These are phyloP conservation scores for Leccinum aurantiacum DNA, from an alignment of 768 basidiomycete species.

Conservation along the genomic window DNA sequence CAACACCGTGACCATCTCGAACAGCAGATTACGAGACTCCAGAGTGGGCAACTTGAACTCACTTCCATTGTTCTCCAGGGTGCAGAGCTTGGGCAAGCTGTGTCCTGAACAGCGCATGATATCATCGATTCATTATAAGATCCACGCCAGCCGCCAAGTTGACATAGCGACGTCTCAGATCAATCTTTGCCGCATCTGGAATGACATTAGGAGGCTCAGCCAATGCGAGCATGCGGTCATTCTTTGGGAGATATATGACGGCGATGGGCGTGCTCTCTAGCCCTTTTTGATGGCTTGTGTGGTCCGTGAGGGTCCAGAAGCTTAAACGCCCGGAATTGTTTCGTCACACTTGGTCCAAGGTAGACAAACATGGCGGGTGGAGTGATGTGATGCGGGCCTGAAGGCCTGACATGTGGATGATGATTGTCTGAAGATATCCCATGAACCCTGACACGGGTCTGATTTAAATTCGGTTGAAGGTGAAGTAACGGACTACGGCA, in stretches of 20 bases:
- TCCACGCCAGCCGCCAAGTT: neutral
- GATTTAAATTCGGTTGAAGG: neutral
- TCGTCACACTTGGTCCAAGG: neutral
- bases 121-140: neutral
- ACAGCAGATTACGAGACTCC: conserved; percentile 1
- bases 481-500: neutral
- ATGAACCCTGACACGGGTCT: neutral
- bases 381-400: neutral
- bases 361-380: neutral
- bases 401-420: neutral
- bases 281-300: neutral
- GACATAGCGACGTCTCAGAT: conserved; percentile 8
- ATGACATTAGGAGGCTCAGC: neutral
- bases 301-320: neutral
- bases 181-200: neutral
- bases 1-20: conserved; percentile 11
- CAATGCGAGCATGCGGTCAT: neutral
- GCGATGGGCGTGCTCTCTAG: neutral
- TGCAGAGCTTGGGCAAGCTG: neutral
- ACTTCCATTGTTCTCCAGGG: neutral
- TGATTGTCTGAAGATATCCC: neutral
- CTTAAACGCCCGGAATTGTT: neutral
- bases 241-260: neutral
- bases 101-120: neutral
- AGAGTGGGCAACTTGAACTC: neutral